Evolutionary conservation across 805 yeast species (phyloP).

Genomic region (Saccharomycopsis malanga): DNA sequence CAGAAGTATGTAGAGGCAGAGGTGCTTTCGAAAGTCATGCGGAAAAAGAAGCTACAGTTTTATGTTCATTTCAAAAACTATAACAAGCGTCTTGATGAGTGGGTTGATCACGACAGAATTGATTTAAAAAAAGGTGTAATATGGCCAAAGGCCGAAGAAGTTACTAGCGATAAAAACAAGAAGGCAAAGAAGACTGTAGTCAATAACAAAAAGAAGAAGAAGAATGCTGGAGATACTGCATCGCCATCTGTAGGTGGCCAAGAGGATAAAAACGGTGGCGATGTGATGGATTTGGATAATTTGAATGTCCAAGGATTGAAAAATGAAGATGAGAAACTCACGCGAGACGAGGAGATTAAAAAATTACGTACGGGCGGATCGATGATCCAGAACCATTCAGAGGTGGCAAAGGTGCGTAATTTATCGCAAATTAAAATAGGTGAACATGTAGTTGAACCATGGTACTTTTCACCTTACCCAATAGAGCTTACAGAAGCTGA

Average conservation of each 20-base stretch:
- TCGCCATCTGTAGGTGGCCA: too few species aligned
- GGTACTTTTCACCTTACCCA: constrained; percentile 99
- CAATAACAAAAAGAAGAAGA: constrained; percentile 33
- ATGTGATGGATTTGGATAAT: constrained; percentile 78
- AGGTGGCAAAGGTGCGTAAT: constrained; percentile 86
- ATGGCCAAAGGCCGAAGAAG: constrained; percentile 55
- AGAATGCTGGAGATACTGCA: constrained; percentile 29
- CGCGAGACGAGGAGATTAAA: constrained; percentile 88
- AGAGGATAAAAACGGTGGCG: constrained; percentile 32
- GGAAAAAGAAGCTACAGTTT: constrained; percentile 71
- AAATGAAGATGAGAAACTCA: constrained; percentile 61
- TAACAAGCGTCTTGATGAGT: constrained; percentile 94
- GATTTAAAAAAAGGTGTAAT: constrained; percentile 64
- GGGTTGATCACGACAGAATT: constrained; percentile 72
- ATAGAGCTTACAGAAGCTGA: constrained; percentile 91
- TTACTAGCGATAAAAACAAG: constrained; percentile 39
- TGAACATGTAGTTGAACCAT: constrained; percentile 88
- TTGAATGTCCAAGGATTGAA: constrained; percentile 77
- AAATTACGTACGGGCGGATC: constrained; percentile 92
- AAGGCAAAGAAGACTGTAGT: constrained; percentile 22
- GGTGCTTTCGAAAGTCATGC: constrained; percentile 64
- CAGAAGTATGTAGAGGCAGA: constrained; percentile 78
- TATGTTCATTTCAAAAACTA: constrained; percentile 93
- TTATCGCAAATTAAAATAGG: constrained; percentile 76
- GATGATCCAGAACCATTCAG: constrained; percentile 85